Evolutionary conservation across 495 filamentous ascomycete species (phyloP).

Genomic region (Lophiostoma macrostomum): DNA sequence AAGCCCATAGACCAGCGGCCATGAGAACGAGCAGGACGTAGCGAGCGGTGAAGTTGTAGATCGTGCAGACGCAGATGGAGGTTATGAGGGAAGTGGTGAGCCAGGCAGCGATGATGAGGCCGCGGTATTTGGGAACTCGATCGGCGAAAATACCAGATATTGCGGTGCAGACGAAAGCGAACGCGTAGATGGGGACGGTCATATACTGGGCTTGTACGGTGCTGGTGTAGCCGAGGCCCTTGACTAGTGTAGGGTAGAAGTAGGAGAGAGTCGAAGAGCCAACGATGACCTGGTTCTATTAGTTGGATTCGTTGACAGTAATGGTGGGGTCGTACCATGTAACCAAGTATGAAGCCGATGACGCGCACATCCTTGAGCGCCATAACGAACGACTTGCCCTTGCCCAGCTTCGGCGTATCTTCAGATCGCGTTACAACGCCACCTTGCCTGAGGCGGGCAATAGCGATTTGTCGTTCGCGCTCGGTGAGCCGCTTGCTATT

Average conservation of each 20-base stretch:
- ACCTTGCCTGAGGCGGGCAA: conserved; percentile 69
- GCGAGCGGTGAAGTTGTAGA: conserved; percentile 48
- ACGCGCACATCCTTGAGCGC: conserved; percentile 75
- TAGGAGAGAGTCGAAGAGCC: conserved; percentile 81
- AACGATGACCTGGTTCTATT: conserved; percentile 36
- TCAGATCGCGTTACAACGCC: conserved; percentile 72
- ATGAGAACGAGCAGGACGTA: conserved; percentile 55
- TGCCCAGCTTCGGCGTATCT: conserved; percentile 70
- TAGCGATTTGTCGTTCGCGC: conserved; percentile 69
- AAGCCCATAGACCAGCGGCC: conserved; percentile 50
- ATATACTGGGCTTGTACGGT: conserved; percentile 70
- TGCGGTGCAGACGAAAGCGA: conserved; percentile 72
- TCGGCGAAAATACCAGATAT: conserved; percentile 74
- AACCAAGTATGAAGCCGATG: conserved; percentile 52
- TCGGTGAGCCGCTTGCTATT: conserved; percentile 73
- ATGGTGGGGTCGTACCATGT: conserved; percentile 27
- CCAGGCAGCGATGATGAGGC: conserved; percentile 44
- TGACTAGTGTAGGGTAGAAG: conserved; percentile 84
- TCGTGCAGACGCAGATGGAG: conserved; percentile 45
- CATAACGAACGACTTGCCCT: conserved; percentile 65
- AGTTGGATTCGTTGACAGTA: not conserved
- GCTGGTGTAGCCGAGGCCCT: conserved; percentile 65
- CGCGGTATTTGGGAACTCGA: conserved; percentile 42
- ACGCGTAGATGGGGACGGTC: conserved; percentile 82
- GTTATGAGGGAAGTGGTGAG: conserved; percentile 44